Conservation (phyloP, 2,329 filamentous ascomycete genomes). For the Cercospora zeae-maydis region DNA sequence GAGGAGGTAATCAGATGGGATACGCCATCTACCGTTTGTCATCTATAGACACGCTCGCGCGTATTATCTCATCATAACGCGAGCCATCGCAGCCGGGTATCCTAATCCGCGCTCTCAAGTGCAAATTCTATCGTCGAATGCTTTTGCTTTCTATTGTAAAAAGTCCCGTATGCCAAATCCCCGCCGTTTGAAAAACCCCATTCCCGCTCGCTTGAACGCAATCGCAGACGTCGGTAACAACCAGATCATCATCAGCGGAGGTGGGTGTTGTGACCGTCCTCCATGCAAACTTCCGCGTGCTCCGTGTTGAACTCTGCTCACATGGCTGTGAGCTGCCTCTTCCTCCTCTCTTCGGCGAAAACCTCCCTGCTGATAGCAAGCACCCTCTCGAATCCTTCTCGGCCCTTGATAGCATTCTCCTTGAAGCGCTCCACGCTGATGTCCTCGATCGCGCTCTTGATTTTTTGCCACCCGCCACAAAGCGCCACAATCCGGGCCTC, state of each 20-base stretch:
- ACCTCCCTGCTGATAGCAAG: constrained; percentile 88
- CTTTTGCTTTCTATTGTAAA: not conserved
- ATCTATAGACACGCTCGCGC: not conserved
- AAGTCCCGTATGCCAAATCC: not conserved
- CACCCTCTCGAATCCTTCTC: constrained; percentile 92
- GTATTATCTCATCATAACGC: not conserved
- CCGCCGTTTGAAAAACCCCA: not conserved
- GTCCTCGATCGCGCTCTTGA: constrained; percentile 95
- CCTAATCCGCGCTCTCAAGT: not conserved
- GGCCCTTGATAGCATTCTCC: constrained; percentile 86
- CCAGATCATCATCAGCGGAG: not conserved
- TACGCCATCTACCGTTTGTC: not conserved
- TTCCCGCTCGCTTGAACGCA: constrained; percentile 10
- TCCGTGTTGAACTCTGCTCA: constrained; percentile 4
- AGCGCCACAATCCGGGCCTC: constrained; percentile 89
- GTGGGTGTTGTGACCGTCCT: not conserved
- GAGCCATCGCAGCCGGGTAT: not conserved
- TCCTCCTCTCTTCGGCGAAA: constrained; percentile 82
- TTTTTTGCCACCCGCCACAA: constrained; percentile 94
- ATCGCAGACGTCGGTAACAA: not conserved
- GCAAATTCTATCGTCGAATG: not conserved
- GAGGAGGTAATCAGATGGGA: not conserved
- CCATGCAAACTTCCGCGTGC: not conserved
- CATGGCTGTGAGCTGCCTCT: constrained; percentile 33
- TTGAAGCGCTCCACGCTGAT: constrained; percentile 81